Percentiles rank a stretch among this genome's conserved stretches.
phyloP scores from a whole-genome alignment of 2,329 filamentous ascomycete species.

The Fusarium sp. region DNA sequence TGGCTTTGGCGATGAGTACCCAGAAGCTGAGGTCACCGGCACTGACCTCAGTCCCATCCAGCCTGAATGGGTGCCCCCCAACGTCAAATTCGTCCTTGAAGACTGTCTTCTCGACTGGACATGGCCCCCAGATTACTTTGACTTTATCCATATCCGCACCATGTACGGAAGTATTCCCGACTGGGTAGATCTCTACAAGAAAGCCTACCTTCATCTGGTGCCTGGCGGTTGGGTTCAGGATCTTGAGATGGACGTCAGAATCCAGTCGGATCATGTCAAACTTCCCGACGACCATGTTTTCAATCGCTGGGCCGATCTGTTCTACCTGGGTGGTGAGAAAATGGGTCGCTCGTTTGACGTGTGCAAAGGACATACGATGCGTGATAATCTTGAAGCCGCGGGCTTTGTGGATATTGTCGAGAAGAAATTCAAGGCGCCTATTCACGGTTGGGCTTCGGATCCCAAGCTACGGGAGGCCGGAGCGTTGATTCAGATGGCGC shows the following conservation, averaged over 20 bases:
- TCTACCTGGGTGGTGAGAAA: conserved; percentile 48
- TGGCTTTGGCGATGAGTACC: conserved; percentile 53
- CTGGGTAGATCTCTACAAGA: conserved; percentile 68
- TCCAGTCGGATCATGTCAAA: conserved; percentile 34
- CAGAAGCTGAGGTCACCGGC: conserved; percentile 51
- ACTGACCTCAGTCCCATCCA: conserved; percentile 57
- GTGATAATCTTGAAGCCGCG: conserved; percentile 43
- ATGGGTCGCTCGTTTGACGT: conserved; percentile 50
- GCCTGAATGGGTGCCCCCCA: conserved; percentile 51
- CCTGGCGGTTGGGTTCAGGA: conserved; percentile 54
- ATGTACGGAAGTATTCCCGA: conserved; percentile 70
- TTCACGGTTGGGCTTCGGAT: conserved; percentile 61
- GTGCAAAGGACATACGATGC: conserved; percentile 36
- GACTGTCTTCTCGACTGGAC: conserved; percentile 62
- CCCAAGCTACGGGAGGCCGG: conserved; percentile 59
- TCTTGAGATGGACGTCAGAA: conserved; percentile 47
- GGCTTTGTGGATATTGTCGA: conserved; percentile 56
- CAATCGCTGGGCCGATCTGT: conserved; percentile 49
- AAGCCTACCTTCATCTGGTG: conserved; percentile 65
- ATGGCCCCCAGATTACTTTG: conserved; percentile 60
- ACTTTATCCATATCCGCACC: conserved; percentile 71
- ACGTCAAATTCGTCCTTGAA: conserved; percentile 54
- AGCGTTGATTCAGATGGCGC: conserved; percentile 50
- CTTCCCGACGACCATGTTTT: conserved; percentile 45
- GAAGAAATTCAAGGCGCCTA: conserved; percentile 56